Conservation (phyloP, 441 rosid species). For the Capsella rubella region DNA sequence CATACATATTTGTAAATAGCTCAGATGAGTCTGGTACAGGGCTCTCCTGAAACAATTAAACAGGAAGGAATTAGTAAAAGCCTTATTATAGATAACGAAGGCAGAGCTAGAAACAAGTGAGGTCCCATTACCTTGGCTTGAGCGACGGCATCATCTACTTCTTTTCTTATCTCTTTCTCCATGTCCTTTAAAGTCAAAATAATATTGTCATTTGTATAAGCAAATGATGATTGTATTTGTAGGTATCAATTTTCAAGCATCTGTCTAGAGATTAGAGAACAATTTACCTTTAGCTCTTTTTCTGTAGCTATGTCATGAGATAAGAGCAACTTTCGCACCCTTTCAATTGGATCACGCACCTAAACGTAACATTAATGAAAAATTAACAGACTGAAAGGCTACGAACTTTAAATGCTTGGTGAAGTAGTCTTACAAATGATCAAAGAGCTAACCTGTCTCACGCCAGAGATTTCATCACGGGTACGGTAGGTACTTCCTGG, state of each 20-base stretch:
- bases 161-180: constrained; percentile 90
- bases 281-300: constrained; percentile 88
- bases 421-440: not conserved
- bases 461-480: constrained; percentile 89
- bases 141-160: constrained; percentile 93
- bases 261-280: not conserved
- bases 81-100: not conserved
- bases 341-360: constrained; percentile 97
- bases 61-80: not conserved
- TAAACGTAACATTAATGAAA: constrained; percentile 36
- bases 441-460: constrained; percentile 77
- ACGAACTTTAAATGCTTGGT: not conserved
- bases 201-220: constrained; percentile 6
- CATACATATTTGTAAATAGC: constrained; percentile 79
- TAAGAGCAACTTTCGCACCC: constrained; percentile 77
- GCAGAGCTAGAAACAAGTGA: constrained; percentile 10
- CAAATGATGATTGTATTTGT: not conserved
- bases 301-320: constrained; percentile 91
- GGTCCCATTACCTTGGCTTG: constrained; percentile 74
- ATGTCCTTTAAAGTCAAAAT: constrained; percentile 66
- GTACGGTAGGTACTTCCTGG: constrained; percentile 99
- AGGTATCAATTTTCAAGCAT: not conserved
- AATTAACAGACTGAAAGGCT: not conserved
- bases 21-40: constrained; percentile 88
- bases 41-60: constrained; percentile 66